phyloP scores from a whole-genome alignment of 495 filamentous ascomycete genomes.

The Trichoderma erinaceum region DNA sequence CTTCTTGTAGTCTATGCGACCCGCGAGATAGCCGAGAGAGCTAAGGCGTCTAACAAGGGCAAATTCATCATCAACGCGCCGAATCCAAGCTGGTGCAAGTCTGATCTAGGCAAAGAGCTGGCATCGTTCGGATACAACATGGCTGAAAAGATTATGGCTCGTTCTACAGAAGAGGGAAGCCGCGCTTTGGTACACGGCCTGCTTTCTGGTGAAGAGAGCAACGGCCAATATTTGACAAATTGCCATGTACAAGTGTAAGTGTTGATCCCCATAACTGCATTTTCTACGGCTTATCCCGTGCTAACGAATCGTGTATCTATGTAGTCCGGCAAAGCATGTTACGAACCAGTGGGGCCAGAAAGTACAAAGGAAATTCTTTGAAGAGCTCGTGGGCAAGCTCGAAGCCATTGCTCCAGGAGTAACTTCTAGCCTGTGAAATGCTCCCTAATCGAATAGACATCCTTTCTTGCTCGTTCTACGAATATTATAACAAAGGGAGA shows the following conservation, averaged over 20 bases:
- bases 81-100: slow-evolving; percentile 39
- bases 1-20: slow-evolving; percentile 45
- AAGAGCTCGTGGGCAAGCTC: slow-evolving; percentile 44
- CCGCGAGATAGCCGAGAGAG: slow-evolving; percentile 37
- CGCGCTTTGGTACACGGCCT: slow-evolving; percentile 32
- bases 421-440: slow-evolving; percentile 17
- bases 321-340: slow-evolving; percentile 31
- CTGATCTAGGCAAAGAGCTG: slow-evolving; percentile 17
- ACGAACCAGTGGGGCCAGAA: slow-evolving; percentile 27
- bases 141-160: slow-evolving; percentile 27
- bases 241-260: slow-evolving; percentile 27
- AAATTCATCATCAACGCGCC: slow-evolving; percentile 46
- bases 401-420: slow-evolving; percentile 45
- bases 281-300: no score
- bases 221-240: slow-evolving; percentile 33
- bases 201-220: slow-evolving; percentile 25
- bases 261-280: not conserved
- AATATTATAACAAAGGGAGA: no score
- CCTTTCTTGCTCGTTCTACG: not conserved
- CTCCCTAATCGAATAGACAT: not conserved
- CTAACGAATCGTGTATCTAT: not conserved
- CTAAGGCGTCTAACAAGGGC: slow-evolving; percentile 21
- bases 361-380: slow-evolving; percentile 47
- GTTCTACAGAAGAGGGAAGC: slow-evolving; percentile 34
- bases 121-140: slow-evolving; percentile 14